phyloP scores from a whole-genome alignment of 1,284 basidiomycete genomes.

The Apiotrichum akiyoshidainum region DNA sequence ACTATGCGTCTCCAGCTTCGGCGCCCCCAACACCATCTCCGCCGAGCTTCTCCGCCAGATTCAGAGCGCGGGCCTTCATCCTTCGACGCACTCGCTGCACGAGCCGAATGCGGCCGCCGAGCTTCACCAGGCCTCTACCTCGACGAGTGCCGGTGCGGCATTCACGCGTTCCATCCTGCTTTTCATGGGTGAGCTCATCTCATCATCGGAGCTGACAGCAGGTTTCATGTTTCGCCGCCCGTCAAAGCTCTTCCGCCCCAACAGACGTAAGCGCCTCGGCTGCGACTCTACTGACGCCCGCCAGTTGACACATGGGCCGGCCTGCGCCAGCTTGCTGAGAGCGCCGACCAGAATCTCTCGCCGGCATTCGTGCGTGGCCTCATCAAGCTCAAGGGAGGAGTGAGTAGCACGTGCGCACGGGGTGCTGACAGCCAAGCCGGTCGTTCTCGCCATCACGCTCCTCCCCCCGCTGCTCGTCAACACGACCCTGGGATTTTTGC shows the following conservation, averaged over 20 bases:
- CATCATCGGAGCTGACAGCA: slow-evolving; percentile 10
- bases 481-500: slow-evolving; percentile 47
- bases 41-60: neutral
- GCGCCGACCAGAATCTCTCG: slow-evolving; percentile 46
- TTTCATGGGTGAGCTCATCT: slow-evolving; percentile 35
- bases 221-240: slow-evolving; percentile 49
- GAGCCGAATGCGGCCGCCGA: slow-evolving; percentile 1
- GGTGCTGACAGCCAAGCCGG: slow-evolving; percentile 1
- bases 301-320: slow-evolving; percentile 50
- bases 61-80: neutral
- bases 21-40: neutral
- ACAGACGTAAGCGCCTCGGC: slow-evolving; percentile 31
- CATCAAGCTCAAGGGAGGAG: slow-evolving; percentile 38
- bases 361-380: slow-evolving; percentile 43
- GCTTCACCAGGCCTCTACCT: slow-evolving; percentile 21
- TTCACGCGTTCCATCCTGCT: slow-evolving; percentile 45
- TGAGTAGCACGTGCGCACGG: slow-evolving; percentile 11
- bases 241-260: slow-evolving; percentile 48
- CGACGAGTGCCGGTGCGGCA: slow-evolving; percentile 42
- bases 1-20: slow-evolving; percentile 1
- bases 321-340: slow-evolving; percentile 44
- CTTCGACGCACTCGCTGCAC: neutral
- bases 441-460: slow-evolving; percentile 37
- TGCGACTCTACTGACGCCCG: neutral
- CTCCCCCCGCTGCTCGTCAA: slow-evolving; percentile 48